phyloP scores from a whole-genome alignment of 805 yeast species.

The Myxozyma nipponensis region DNA sequence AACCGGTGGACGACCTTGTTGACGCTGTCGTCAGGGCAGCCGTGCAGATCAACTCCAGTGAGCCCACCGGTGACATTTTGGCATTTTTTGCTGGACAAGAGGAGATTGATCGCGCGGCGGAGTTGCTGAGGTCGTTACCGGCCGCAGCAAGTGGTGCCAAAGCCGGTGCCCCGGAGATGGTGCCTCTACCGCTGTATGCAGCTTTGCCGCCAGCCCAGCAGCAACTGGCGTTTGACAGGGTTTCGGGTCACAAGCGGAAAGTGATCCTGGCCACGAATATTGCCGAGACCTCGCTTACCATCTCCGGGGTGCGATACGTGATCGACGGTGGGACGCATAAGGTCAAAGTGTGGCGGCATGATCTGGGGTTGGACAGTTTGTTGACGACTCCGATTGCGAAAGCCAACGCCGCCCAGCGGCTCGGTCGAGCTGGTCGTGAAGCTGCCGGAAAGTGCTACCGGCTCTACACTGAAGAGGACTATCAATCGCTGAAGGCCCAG shows the following conservation, averaged over 20 bases:
- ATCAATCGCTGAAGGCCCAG: constrained; percentile 57
- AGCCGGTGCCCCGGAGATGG: constrained; percentile 38
- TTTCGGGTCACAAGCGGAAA: constrained; percentile 68
- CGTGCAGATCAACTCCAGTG: constrained; percentile 72
- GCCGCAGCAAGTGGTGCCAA: constrained; percentile 3
- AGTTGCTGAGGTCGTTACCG: constrained; percentile 44
- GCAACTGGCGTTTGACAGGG: constrained; percentile 66
- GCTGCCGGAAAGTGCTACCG: constrained; percentile 84
- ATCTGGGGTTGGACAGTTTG: constrained; percentile 73
- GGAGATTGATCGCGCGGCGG: constrained; percentile 84
- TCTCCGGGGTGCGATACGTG: constrained; percentile 89
- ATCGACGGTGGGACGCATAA: constrained; percentile 90
- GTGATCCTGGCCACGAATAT: constrained; percentile 90
- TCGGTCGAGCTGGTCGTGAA: constrained; percentile 99
- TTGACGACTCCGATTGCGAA: constrained; percentile 88
- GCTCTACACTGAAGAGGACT: constrained; percentile 72
- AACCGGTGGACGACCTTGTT: constrained; percentile 74
- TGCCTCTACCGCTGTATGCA: constrained; percentile 86
- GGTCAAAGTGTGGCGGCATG: constrained; percentile 93
- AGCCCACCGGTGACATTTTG: constrained; percentile 83
- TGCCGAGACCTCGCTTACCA: constrained; percentile 97
- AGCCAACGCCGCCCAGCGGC: constrained; percentile 91
- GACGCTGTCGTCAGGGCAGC: constrained; percentile 72
- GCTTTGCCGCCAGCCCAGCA: constrained; percentile 86
- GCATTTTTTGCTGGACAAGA: constrained; percentile 96